A percentile compares a stretch with the other conserved stretches of the same genome.
phyloP scores from a whole-genome alignment of 306 rosid genomes.

The Pterocarpus santalinus region DNA sequence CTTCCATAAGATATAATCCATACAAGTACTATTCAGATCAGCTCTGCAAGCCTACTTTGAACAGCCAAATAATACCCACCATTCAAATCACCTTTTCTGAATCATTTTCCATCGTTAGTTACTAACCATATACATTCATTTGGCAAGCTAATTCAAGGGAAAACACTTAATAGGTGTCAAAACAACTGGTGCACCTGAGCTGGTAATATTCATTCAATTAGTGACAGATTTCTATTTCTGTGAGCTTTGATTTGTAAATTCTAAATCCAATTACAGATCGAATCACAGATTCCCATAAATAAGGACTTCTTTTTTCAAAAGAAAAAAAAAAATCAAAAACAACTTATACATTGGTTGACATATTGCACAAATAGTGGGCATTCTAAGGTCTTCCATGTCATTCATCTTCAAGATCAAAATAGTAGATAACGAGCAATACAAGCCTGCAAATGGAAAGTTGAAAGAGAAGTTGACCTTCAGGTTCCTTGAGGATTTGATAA shows the following conservation, averaged over 20 bases:
- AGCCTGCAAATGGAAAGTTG: conserved; percentile 80
- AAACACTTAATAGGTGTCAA: background rate
- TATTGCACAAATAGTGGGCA: conserved; percentile 48
- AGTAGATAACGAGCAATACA: conserved; percentile 66
- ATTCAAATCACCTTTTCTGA: conserved; percentile 7
- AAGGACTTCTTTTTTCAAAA: background rate
- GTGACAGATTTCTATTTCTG: conserved; percentile 28
- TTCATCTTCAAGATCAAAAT: conserved; percentile 67
- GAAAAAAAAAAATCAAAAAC: background rate
- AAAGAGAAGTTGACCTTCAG: conserved; percentile 43
- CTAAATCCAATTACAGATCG: conserved; percentile 6
- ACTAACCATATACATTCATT: conserved; percentile 17
- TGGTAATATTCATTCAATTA: conserved; percentile 28
- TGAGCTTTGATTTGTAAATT: conserved; percentile 17
- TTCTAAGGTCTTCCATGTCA: conserved; percentile 56
- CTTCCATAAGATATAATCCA: conserved; percentile 1
- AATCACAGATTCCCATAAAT: conserved; percentile 31
- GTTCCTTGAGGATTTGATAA: conserved; percentile 15
- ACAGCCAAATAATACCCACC: conserved; percentile 18
- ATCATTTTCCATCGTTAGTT: background rate
- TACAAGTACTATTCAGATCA: conserved; percentile 19
- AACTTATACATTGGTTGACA: conserved; percentile 58
- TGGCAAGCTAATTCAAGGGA: conserved; percentile 5
- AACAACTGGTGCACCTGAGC: conserved; percentile 20
- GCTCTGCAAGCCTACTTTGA: conserved; percentile 21